Evolutionary conservation across 169 alveolate genomes (phyloP), one percentile per base, ranked within the genome.

Genomic region (Plasmodium berghei): DNA sequence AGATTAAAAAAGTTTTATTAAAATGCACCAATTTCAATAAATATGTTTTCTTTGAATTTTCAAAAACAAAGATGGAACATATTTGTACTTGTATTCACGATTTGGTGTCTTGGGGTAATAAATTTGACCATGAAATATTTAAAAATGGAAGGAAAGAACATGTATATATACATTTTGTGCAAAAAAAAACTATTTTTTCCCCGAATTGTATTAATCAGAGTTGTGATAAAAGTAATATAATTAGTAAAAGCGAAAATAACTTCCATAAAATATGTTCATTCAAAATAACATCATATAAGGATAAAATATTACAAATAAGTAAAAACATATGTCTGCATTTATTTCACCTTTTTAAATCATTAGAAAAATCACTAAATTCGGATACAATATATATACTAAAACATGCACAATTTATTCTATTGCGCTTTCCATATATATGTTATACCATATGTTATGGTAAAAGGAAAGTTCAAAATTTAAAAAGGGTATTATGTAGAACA

Each of bases 351-450:
- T 52, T 42, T 56, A 34, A 12, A n/a, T 63, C 63, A 63, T 52
- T 18, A 20, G 75, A 64, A 42, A 77, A 63, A 10, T 26, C 66
- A 22, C 5, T 52, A 18, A 49, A 48, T 22, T 64, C 16, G 8
- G 89, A 64, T 14, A 55, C 18, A 40, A 22, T 77, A 9, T 69
- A 49, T 26, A 49, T 63, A 59, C 52, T 77, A 64, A 77, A 70
- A 63, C 71, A 64, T 42, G 46, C 66, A 20, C 89, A 63, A 10
- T 56, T 24, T 18, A 20, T 58, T 12, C 22, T 77, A 26, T 20
- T 16, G 18, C 14, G 26, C 18, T 77, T 77, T 26, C 89, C 89
- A 18, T 64, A 63, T 69, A 67, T 77, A n/a, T 63, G 52, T 55
- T 34, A 34, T 34, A 4, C 42, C 42, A 54, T 72, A n/a, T 72